These are phyloP conservation scores for Ogataea saltuana DNA, from an alignment of 805 yeast species.

Conservation along the genomic window DNA sequence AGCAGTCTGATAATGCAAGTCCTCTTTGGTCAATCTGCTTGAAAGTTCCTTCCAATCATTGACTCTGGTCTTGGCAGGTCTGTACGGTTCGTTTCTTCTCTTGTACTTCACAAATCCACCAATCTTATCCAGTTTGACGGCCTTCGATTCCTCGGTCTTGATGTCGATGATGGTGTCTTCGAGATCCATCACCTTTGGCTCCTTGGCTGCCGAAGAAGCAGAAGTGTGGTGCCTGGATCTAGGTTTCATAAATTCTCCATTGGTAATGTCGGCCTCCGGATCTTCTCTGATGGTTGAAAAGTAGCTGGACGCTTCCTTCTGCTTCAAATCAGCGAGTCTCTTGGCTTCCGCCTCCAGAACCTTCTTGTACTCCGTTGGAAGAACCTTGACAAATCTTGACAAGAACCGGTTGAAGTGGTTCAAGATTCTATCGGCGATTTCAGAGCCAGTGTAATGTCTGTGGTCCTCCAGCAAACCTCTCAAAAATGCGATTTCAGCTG, in stretches of 20 bases:
- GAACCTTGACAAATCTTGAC: slow-evolving; percentile 88
- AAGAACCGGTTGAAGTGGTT: slow-evolving; percentile 84
- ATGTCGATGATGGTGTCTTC: slow-evolving; percentile 84
- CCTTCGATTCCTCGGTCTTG: slow-evolving; percentile 62
- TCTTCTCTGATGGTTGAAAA: slow-evolving; percentile 75
- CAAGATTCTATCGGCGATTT: slow-evolving; percentile 80
- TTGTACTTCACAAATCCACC: slow-evolving; percentile 94
- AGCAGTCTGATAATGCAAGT: slow-evolving; percentile 88
- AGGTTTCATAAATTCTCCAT: slow-evolving; percentile 76
- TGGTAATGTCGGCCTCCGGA: slow-evolving; percentile 82
- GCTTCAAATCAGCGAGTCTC: slow-evolving; percentile 61
- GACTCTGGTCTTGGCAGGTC: slow-evolving; percentile 72
- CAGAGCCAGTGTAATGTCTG: slow-evolving; percentile 91
- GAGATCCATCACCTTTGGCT: slow-evolving; percentile 85
- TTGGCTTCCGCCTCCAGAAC: slow-evolving; percentile 79
- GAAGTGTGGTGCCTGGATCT: slow-evolving; percentile 36
- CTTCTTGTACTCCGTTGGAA: slow-evolving; percentile 88
- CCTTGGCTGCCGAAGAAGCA: slow-evolving; percentile 40
- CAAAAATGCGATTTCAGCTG: slow-evolving; percentile 89
- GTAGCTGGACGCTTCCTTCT: slow-evolving; percentile 64
- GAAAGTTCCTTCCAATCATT: slow-evolving; percentile 93
- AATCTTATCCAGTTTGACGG: slow-evolving; percentile 69
- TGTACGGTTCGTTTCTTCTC: slow-evolving; percentile 83
- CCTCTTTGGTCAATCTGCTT: slow-evolving; percentile 76
- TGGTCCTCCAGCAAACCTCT: slow-evolving; percentile 94